Base-by-base conservation (phyloP, 176 grass and related monocot species). In the Poa pratensis region DNA sequence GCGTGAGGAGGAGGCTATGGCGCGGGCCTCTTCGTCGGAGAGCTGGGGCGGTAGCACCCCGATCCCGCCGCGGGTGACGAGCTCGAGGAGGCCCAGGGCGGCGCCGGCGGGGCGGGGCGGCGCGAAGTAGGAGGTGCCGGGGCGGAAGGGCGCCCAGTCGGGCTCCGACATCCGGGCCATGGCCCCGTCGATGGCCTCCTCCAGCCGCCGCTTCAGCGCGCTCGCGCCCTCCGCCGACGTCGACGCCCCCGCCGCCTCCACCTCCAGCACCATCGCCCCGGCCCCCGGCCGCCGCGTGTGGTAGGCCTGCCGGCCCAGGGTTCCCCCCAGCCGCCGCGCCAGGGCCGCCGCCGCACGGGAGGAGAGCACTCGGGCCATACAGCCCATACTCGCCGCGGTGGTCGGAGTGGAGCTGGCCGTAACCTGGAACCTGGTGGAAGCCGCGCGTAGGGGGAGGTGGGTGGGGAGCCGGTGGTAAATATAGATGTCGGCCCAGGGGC, bases 71-170 rank as follows among this genome's bases (percentile, higher is more conserved):
- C 12, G 54, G 18, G 16, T n/a, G 3, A 81, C 10, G 70, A 91
- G 61, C 51, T 43, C 85, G 23, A 91, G 85, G 9, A 91, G 15
- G 70, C 81, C 70, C 5, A 17, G 42, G 10, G 52, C 81, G 9
- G 53, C 61, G 10, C 85, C 89, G 7, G 89, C 89, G 32, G 85
- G 85, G 0, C 85, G 69, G 42, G 85, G 89, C 43, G 85, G 85
- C 23, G 73, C 89, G 70, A 70, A 91, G 85, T 87, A 91, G 53
- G 89, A 91, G 9, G 89, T 91, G 6, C 89, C 89, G 19, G 89
- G 89, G 6, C 89, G 76, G 89, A 91, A 91, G 49, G 81, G 85
- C 42, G 89, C 85, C 89, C 89, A 91, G 14, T 80, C 85, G 8
- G 85, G 89, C 81, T 87, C 89, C 5, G 85, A 55, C 81, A 81